These are phyloP conservation scores for Salvia rosmarinus DNA, from an alignment of 257 asterid species.

Conservation along the genomic window DNA sequence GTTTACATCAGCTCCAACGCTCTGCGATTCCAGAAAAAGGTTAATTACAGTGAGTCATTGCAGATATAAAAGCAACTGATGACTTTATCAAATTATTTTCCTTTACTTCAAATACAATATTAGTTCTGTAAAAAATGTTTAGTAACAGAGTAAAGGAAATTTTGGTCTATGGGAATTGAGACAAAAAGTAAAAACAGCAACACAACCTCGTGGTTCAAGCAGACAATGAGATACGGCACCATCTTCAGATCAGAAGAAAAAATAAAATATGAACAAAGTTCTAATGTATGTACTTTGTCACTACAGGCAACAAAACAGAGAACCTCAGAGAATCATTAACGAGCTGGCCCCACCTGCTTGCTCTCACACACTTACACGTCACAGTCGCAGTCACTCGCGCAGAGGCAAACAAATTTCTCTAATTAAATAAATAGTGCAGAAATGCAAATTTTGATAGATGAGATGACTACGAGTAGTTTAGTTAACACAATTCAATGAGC, in stretches of 20 bases:
- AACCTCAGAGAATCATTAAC: constrained; percentile 29
- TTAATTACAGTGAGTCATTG: not conserved
- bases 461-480: not conserved
- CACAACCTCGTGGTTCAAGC: not conserved
- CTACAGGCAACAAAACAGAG: constrained; percentile 26
- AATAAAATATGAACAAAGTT: constrained; percentile 10
- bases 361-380: not conserved
- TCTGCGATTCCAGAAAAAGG: constrained; percentile 46
- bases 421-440: constrained; percentile 15
- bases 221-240: constrained; percentile 34
- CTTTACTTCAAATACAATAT: not conserved
- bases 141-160: not conserved
- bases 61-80: not conserved
- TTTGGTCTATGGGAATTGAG: not conserved
- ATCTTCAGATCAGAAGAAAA: constrained; percentile 16
- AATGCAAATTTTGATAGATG: constrained; percentile 21
- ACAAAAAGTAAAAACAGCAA: constrained; percentile 9
- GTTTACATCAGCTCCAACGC: constrained; percentile 77
- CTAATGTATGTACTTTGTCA: not conserved
- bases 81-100: not conserved
- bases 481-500: not conserved
- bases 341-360: constrained; percentile 1
- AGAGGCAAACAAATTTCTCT: not conserved
- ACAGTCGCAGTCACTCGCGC: not conserved
- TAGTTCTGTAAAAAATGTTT: not conserved